Evolutionary conservation across 305 asterid species (phyloP).

Genomic region (Solanum chacoense): DNA sequence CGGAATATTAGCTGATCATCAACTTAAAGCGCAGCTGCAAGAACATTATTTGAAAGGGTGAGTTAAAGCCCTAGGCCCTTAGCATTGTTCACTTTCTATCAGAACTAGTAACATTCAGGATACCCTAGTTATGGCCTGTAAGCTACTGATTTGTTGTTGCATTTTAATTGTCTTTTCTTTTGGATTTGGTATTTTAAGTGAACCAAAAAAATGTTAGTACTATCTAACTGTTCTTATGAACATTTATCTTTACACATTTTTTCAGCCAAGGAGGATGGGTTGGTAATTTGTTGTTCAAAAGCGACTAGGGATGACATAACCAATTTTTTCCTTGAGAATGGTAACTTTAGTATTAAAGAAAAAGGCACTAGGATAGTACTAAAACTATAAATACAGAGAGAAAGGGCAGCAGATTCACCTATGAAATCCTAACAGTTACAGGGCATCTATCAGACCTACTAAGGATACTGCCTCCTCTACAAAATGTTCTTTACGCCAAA

Average conservation of each 20-base stretch:
- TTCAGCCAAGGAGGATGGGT: not conserved
- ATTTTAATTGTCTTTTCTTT: not conserved
- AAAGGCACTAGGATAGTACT: not conserved
- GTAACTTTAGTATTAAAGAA: not conserved
- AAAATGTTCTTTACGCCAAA: not conserved
- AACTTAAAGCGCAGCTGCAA: conserved; percentile 95
- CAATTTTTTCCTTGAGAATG: not conserved
- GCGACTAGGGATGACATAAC: not conserved
- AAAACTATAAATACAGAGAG: not conserved
- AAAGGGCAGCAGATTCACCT: not conserved
- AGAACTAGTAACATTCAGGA: not conserved
- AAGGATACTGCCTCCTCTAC: not conserved
- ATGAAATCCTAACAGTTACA: not conserved
- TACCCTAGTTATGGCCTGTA: not conserved
- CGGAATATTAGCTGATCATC: conserved; percentile 99
- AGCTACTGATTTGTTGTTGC: not conserved
- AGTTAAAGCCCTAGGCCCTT: conserved; percentile 16
- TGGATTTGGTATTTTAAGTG: not conserved
- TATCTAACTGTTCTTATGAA: not conserved
- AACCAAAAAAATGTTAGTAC: not conserved
- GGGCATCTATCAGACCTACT: not conserved
- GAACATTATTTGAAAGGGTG: conserved; percentile 96
- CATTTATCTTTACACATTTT: not conserved
- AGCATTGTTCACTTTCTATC: not conserved
- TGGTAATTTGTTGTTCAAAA: not conserved